Base-by-base conservation (phyloP, 257 asterid genomes). In the Paraleonurus japonicus region DNA sequence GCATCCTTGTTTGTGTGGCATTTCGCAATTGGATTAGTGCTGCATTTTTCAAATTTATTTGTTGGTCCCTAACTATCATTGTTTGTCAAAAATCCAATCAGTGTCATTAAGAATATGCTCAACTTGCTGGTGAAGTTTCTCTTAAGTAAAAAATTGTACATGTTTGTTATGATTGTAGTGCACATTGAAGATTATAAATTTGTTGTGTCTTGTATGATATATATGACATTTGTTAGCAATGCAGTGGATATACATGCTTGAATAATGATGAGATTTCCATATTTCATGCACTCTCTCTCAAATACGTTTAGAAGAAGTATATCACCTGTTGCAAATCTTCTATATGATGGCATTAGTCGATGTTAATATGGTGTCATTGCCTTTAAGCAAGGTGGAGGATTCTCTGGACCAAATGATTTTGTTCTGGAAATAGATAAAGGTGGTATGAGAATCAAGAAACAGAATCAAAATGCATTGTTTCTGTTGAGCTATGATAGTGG, bases 251-350 rank as follows among this genome's bases (percentile, higher is more conserved):
- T 70, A 45, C 30, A 24, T 81, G 62, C 23, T n/a, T n/a, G n/a
- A n/a, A 41, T 5, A 32, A 41, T 5, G 61, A 67, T 78, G 61
- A 30, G 65, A 76, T 67, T 77, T 47, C 33, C 28, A 48, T 68
- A 55, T 63, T 73, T 63, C 12, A 5, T 67, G 64, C 61, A 32
- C 48, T 39, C 20, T 1, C 23, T 48, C 23, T 39, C 61, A 1
- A n/a, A 35, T 41, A 32, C 19, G 47, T 39, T 5, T 8, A 35
- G 45, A 16, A 54, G 30, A 23, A 16, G 9, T 60, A 6, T 41
- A 37, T 19, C 41, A 72, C 48, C n/a, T 61, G 10, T 30, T 77
- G 50, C 26, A 16, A 30, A 48, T 66, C 39, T 48, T 27, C 43
- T 26, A 53, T 47, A 10, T 71, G 67, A 57, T 57, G 60, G 67